Evolutionary conservation across 768 basidiomycete species (phyloP), one percentile per base, ranked within the genome.

Genomic region (Lenzites betulinus): DNA sequence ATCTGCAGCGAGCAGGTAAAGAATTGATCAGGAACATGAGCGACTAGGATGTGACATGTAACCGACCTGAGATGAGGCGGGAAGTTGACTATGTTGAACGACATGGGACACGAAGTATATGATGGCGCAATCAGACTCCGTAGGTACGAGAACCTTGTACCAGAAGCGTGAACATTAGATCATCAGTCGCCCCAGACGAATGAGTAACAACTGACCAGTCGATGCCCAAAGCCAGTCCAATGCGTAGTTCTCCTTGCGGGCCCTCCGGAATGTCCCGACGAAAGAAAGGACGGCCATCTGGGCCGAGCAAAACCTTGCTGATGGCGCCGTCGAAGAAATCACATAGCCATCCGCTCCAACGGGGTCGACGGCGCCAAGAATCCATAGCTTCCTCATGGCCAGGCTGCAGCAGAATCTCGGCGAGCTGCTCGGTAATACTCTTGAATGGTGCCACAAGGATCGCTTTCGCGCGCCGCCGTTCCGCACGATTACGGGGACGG

Each of bases 101-200:
- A 78, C 43, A 73, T 73, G 0, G 74, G 74, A 38, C 71, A 67
- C 8, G 72, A 76, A 0, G 74, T 66, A 51, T 78, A 74, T 0
- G 74, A 77, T 1, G 75, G 73, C 1, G 73, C 65, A 44, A 76
- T 75, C 6, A 70, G 69, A 54, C 74, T 74, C 1, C 67, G 67
- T 0, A 76, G 61, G 48, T 77, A 75, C 0, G 73, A 76, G 54
- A 77, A 75, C 75, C 76, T n/a, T n/a, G n/a, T n/a, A n/a, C n/a
- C n/a, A n/a, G n/a, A n/a, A n/a, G n/a, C n/a, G n/a, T n/a, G n/a
- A n/a, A n/a, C n/a, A n/a, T n/a, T n/a, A n/a, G n/a, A n/a, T n/a
- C n/a, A n/a, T n/a, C n/a, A n/a, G n/a, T n/a, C n/a, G n/a, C 28
- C 53, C 15, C 20, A 54, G 7, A 15, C 11, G 28, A 39, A 42